Evolutionary conservation across 305 asterid species (phyloP).

Genomic region (Fraxinus sp.): DNA sequence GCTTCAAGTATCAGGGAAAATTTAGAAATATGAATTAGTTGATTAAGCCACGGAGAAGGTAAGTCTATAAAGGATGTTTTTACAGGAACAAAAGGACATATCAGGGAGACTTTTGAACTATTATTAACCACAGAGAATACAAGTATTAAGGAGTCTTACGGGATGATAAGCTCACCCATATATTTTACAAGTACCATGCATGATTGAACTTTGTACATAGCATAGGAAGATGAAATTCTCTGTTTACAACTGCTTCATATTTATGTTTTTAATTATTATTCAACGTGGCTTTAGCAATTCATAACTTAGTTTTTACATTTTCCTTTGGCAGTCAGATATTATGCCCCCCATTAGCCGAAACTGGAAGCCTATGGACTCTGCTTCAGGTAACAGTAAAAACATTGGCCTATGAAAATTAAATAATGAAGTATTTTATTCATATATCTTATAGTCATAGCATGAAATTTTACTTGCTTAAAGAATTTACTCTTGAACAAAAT

Average conservation of each 20-base stretch:
- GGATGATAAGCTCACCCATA: background rate
- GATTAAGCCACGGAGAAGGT: background rate
- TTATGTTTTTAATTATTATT: background rate
- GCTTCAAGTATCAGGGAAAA: background rate
- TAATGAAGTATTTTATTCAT: background rate
- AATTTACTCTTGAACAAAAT: background rate
- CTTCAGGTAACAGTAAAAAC: constrained; percentile 28
- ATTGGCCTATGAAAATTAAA: background rate
- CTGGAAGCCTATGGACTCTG: background rate
- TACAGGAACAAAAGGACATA: background rate
- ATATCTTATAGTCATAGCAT: background rate
- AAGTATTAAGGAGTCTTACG: background rate
- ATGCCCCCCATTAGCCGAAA: constrained; percentile 25
- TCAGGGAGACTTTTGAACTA: background rate
- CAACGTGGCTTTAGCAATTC: background rate
- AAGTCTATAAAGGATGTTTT: background rate
- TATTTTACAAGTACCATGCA: background rate
- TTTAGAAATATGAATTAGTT: background rate
- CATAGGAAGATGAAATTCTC: background rate
- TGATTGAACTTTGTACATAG: background rate
- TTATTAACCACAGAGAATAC: background rate
- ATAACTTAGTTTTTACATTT: constrained; percentile 11
- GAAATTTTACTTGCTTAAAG: background rate
- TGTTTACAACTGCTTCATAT: background rate
- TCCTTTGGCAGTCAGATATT: constrained; percentile 15